Evolutionary conservation across 2,329 filamentous ascomycete genomes (phyloP), one percentile per base, ranked within the genome.

Genomic region (Didymella segeticola): DNA sequence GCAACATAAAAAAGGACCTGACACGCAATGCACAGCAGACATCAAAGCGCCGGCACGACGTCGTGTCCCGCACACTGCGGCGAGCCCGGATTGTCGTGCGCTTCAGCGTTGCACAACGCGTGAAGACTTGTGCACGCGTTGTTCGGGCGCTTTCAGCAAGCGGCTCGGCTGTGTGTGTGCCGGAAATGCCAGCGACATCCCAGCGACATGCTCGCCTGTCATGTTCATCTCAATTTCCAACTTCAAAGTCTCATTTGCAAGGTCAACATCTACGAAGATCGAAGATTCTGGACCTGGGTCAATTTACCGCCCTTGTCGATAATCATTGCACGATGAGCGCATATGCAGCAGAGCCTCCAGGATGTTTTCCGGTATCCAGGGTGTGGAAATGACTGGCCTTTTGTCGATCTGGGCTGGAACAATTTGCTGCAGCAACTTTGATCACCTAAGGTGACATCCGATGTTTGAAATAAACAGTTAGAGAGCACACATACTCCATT

Each of bases 201-300:
- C 23, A 36, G 43, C 23, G 19, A 25, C 29, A 25, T 26, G 23
- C 26, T 22, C 20, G 29, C 46, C 15, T 26, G 37, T 25, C 30
- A 37, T 47, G 51, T 41, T 23, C 39, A 54, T 48, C 51, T 33
- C 51, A 54, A 54, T 54, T 39, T 48, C 51, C 26, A 38, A n/a
- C 20, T 20, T 30, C 12, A 31, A 9, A 29, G 29, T 30, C 37
- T 53, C 29, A 25, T 30, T 42, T 47, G 7, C 36, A 37, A 53
- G 43, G 19, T 30, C 36, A 37, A 15, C 26, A 23, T n/a, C 15
- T 15, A 29, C 22, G 36, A 8, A 8, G 49, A 42, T 42, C 29
- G 37, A 11, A 30, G 8, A 53, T 27, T 48, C 38, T 48, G 50
- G 50, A 37, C 37, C 41, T 8, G 9, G 14, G 34, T 20, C 20